Conservation (phyloP, 75 land plant genomes). For the Cunninghamia lanceolata region DNA sequence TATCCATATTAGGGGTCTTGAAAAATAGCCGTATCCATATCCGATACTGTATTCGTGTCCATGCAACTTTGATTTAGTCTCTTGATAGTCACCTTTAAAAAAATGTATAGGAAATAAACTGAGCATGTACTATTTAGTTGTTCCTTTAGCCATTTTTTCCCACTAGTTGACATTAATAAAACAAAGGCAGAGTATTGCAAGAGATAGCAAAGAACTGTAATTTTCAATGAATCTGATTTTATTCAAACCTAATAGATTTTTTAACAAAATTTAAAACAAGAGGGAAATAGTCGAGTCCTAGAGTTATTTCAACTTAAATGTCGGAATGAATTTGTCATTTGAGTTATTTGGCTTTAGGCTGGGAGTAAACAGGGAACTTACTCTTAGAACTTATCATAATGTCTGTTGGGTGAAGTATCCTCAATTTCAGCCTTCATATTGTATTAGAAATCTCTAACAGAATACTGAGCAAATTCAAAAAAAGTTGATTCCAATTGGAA, state of each 20-base stretch:
- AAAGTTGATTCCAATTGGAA: background rate
- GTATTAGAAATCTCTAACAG: background rate
- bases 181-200: background rate
- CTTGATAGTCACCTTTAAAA: background rate
- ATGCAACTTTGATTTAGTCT: too few relatives aligned
- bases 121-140: too few relatives aligned
- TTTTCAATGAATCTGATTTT: background rate
- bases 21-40: too few relatives aligned
- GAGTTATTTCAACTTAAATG: background rate
- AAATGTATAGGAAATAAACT: background rate
- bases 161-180: background rate
- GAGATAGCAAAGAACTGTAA: background rate
- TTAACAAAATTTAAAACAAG: background rate
- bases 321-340: background rate
- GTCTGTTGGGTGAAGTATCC: background rate
- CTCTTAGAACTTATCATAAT: background rate
- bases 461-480: background rate
- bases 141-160: background rate
- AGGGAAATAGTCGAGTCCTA: background rate
- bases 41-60: too few relatives aligned
- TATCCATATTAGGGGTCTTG: too few relatives aligned
- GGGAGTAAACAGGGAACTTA: background rate
- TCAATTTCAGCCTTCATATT: background rate
- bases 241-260: background rate
- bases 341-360: background rate